Base-by-base conservation (phyloP, 805 yeast species). In the Komagataella mondaviorum region DNA sequence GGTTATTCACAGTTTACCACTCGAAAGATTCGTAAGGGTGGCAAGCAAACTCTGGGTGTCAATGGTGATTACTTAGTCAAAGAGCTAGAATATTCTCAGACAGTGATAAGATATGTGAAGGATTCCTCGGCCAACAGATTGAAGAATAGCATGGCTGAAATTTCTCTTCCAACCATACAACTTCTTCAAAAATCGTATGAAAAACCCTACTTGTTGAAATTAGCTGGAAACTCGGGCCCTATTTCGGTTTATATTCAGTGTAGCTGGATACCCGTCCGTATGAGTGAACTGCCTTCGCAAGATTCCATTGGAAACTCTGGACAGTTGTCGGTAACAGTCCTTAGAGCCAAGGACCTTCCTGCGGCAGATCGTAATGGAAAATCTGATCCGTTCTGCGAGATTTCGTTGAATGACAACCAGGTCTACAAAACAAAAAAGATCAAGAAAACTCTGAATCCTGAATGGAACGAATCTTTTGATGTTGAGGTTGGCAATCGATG, bases 291-390 rank as follows among this genome's bases (percentile, higher is more conserved):
- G 53, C 77, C 81, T 23, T 72, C 76, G 8, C 65, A 75, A 18
- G 93, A 85, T 58, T 73, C 84, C 5, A 73, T 84, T 53, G 60
- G 71, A 53, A 90, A 86, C 61, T 84, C 88, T 22, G 95, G 95
- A 58, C 56, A 69, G 10, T 62, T 85, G 49, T 70, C 73, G 46
- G 61, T 85, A 56, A 80, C 77, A 45, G 67, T 86, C 51, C 59
- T 81, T 44, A 71, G 77, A 48, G 93, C 80, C 30, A 71, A 71
- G 20, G 66, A 71, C 49, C 67, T 86, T 54, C 61, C 64, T 48
- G 76, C 96, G 12, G 95, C 90, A n/a, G 99, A 93, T 67, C 72
- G 86, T 30, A 84, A 83, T 58, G 98, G 98, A 49, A 85, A 85
- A 63, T 88, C 96, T 3, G 99, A 93, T 68, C 99, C 99, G 51